These are phyloP conservation scores for Cornus suecica DNA, from an alignment of 148 eudicot genomes.

Conservation along the genomic window DNA sequence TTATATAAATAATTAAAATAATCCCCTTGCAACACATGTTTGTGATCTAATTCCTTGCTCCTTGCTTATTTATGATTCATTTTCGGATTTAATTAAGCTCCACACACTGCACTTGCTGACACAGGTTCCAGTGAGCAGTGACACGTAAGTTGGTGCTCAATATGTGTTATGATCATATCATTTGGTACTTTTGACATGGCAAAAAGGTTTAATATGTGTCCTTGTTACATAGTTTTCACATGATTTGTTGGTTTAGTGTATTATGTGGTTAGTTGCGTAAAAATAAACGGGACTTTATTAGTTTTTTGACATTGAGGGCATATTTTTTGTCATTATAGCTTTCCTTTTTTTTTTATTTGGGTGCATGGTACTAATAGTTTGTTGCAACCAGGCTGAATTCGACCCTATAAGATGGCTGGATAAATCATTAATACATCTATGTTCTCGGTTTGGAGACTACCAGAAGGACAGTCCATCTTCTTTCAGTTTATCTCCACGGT, in stretches of 20 bases:
- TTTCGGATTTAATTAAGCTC: not conserved
- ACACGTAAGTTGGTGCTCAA: not conserved
- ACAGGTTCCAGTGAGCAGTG: constrained; percentile 3
- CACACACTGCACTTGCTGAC: not conserved
- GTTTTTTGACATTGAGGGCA: not conserved
- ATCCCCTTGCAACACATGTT: no score
- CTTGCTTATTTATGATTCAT: not conserved
- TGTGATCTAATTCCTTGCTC: not conserved
- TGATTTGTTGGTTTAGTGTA: not conserved
- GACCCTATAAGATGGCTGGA: constrained; percentile 98
- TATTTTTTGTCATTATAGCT: not conserved
- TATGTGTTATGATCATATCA: not conserved
- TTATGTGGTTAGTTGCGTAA: not conserved
- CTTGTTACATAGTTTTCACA: not conserved
- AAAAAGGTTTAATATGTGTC: not conserved
- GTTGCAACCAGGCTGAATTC: constrained; percentile 69
- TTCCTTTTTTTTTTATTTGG: not conserved
- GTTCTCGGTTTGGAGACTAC: constrained; percentile 86
- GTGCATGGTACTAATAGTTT: not conserved
- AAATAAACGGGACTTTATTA: not conserved
- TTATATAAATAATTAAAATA: no score
- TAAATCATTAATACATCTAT: constrained; percentile 78
- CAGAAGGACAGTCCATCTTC: constrained; percentile 78
- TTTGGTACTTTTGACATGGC: not conserved
- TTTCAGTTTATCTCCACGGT: constrained; percentile 80